Percentiles rank a stretch among this genome's conserved stretches.
Evolutionary conservation across 768 basidiomycete species (phyloP).

Genomic region (Fomitopsis pulvina): DNA sequence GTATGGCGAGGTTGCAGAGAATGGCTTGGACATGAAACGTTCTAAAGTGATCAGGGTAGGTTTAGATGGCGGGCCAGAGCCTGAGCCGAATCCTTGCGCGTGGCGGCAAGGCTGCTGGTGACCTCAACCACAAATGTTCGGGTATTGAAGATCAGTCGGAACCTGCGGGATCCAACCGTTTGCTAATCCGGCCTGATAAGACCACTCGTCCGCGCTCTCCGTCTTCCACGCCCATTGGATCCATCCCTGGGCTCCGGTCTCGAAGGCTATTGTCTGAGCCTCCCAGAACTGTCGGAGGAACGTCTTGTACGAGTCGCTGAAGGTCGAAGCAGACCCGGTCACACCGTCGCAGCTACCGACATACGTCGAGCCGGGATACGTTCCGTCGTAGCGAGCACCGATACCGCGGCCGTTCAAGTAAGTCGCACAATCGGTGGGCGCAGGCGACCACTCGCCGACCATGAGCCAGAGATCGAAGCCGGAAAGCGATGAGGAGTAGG

Average conservation of each 20-base stretch:
- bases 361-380: constrained; percentile 51
- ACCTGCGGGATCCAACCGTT: constrained; percentile 80
- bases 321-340: constrained; percentile 69
- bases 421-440: constrained; percentile 69
- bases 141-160: constrained; percentile 47
- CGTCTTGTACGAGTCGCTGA: constrained; percentile 72
- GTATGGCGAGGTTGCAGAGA: neutral
- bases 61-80: no score
- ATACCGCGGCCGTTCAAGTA: constrained; percentile 80
- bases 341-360: constrained; percentile 71
- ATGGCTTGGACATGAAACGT: neutral
- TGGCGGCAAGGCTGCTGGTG: neutral
- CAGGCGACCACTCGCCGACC: constrained; percentile 86
- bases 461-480: constrained; percentile 68
- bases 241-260: constrained; percentile 62
- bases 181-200: constrained; percentile 73
- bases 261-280: constrained; percentile 69
- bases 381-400: constrained; percentile 58
- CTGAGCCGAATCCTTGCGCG: no score
- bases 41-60: no score
- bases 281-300: constrained; percentile 83
- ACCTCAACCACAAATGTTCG: constrained; percentile 44
- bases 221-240: constrained; percentile 84
- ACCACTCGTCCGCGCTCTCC: constrained; percentile 83
- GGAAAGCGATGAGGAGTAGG: constrained; percentile 35